Evolutionary conservation across 768 basidiomycete genomes (phyloP).

Genomic region (Scleroderma bovista): DNA sequence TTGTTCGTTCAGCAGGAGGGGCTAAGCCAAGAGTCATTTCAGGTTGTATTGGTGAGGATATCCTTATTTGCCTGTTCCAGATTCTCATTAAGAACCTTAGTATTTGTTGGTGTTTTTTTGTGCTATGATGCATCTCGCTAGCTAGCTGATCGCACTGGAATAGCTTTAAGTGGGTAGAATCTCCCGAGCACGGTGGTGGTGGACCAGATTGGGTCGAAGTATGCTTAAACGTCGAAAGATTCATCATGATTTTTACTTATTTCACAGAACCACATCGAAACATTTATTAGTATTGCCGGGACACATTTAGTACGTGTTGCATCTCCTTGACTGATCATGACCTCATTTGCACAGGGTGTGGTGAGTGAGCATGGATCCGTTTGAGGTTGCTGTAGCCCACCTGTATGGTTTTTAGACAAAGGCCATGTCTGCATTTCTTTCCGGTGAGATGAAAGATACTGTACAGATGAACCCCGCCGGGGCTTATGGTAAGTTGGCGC

Average conservation of each 20-base stretch:
- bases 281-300: constrained; percentile 79
- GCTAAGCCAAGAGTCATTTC: constrained; percentile 35
- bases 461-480: constrained; percentile 81
- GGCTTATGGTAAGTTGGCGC: constrained; percentile 50
- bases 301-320: constrained; percentile 64
- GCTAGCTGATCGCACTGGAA: constrained; percentile 3
- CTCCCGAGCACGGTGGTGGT: constrained; percentile 72
- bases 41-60: constrained; percentile 42
- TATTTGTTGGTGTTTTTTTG: constrained; percentile 65
- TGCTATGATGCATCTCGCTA: background rate
- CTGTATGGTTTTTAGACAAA: constrained; percentile 57
- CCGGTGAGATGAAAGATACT: constrained; percentile 94
- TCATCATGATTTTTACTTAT: background rate
- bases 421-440: constrained; percentile 91
- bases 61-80: constrained; percentile 1
- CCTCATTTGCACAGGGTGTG: constrained; percentile 49
- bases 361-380: constrained; percentile 37
- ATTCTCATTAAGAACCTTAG: constrained; percentile 33
- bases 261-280: constrained; percentile 73
- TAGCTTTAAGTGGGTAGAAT: constrained; percentile 97
- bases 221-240: constrained; percentile 4
- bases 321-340: constrained; percentile 2
- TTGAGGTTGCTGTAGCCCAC: background rate
- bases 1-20: background rate
- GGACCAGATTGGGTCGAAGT: constrained; percentile 92